Conservation (phyloP, 768 basidiomycete species). For the Austroboletus eburneus region DNA sequence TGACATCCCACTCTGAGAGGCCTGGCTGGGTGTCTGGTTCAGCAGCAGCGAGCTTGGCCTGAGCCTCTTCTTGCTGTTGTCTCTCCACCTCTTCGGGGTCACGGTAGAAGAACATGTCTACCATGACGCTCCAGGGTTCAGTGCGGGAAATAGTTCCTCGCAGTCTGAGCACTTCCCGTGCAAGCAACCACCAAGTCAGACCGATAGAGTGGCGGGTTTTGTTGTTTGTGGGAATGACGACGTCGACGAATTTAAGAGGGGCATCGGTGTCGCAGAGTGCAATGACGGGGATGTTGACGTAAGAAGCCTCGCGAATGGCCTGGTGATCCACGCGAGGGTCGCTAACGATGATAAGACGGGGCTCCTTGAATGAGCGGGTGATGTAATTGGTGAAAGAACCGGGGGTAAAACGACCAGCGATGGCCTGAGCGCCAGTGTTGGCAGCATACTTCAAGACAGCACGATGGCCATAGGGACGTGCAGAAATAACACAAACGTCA, state of each 20-base stretch:
- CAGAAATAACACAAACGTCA: conserved; percentile 97
- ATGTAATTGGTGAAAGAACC: conserved; percentile 99
- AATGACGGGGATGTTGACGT: conserved; percentile 99
- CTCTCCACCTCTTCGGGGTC: conserved; percentile 99
- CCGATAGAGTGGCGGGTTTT: conserved; percentile 97
- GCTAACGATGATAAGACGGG: conserved; percentile 95
- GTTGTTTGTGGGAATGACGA: conserved; percentile 99
- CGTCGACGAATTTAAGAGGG: conserved; percentile 94
- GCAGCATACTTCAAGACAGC: conserved; percentile 98
- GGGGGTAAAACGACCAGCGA: conserved; percentile 98
- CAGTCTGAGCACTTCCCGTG: conserved; percentile 94
- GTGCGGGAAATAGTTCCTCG: conserved; percentile 91
- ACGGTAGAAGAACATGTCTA: conserved; percentile 99
- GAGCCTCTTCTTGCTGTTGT: conserved; percentile 92
- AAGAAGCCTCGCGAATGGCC: conserved; percentile 99
- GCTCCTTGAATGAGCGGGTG: conserved; percentile 99
- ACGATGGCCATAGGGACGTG: conserved; percentile 98
- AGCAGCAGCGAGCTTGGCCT: conserved; percentile 67
- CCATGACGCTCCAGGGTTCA: conserved; percentile 98
- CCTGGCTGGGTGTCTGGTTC: conserved; percentile 53
- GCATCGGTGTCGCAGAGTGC: conserved; percentile 99
- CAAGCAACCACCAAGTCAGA: conserved; percentile 96
- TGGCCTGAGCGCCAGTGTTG: conserved; percentile 97
- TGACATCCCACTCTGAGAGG: conserved; percentile 69
- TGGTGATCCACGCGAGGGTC: conserved; percentile 99